A percentile compares a stretch with the other conserved stretches of the same genome.
Conservation (phyloP, 1,139 yeast species). For the Magnusiomyces suaveolens region DNA sequence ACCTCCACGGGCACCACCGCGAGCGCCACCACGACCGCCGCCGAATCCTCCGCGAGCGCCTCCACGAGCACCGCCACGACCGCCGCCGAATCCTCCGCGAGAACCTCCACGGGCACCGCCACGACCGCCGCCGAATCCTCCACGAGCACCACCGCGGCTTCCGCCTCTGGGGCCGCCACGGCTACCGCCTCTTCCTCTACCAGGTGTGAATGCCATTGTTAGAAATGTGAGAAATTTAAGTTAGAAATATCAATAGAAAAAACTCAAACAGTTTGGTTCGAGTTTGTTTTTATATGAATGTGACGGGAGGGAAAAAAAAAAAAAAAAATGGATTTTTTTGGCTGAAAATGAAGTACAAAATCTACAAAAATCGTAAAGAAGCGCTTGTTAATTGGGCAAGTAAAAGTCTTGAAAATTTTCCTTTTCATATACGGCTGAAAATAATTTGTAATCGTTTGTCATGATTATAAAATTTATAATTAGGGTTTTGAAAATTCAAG, state of each 20-base stretch:
- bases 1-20: conserved; percentile 78
- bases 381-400: not conserved
- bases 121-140: conserved; percentile 32
- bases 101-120: conserved; percentile 26
- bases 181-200: conserved; percentile 20
- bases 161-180: conserved; percentile 31
- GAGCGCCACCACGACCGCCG: conserved; percentile 43
- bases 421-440: not conserved
- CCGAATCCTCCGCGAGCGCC: conserved; percentile 42
- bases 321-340: not conserved
- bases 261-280: not conserved
- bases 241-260: not conserved
- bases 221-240: not conserved
- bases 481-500: not conserved
- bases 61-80: conserved; percentile 34
- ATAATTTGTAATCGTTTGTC: not conserved
- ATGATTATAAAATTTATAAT: not conserved
- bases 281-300: not conserved
- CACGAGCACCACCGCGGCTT: conserved; percentile 30
- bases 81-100: conserved; percentile 30
- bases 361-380: not conserved
- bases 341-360: not conserved
- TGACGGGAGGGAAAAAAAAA: not conserved
- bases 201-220: conserved; percentile 20
- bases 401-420: conserved; percentile 4